Evolutionary conservation across 2,329 filamentous ascomycete species (phyloP).

Genomic region (Zalaria obscura): DNA sequence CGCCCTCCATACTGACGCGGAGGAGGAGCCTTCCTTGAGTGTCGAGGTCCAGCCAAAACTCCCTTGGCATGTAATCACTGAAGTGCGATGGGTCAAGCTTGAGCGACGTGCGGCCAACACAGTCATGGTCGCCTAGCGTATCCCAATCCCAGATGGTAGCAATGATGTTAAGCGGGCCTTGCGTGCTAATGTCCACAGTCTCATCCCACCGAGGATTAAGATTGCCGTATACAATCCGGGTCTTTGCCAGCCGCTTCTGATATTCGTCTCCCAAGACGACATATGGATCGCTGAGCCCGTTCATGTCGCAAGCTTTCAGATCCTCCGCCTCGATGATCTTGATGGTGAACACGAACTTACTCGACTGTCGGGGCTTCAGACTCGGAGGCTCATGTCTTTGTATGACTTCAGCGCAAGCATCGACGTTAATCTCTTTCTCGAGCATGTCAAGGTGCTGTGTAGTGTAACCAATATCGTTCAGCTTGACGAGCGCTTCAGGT

Average conservation of each 20-base stretch:
- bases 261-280: constrained; percentile 96
- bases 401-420: constrained; percentile 74
- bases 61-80: constrained; percentile 83
- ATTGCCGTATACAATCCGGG: constrained; percentile 76
- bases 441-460: constrained; percentile 84
- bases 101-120: constrained; percentile 87
- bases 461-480: constrained; percentile 95
- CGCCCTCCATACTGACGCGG: constrained; percentile 95
- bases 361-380: constrained; percentile 47
- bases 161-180: constrained; percentile 82
- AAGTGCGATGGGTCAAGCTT: constrained; percentile 98
- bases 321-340: constrained; percentile 98
- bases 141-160: constrained; percentile 98
- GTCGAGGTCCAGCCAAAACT: constrained; percentile 96
- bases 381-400: constrained; percentile 58
- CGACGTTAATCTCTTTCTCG: constrained; percentile 79
- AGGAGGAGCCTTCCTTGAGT: constrained; percentile 83
- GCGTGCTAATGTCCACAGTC: constrained; percentile 87
- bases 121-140: constrained; percentile 92
- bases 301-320: constrained; percentile 93
- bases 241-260: constrained; percentile 91
- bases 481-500: constrained; percentile 84
- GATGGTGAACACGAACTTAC: constrained; percentile 94
- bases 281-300: constrained; percentile 88
- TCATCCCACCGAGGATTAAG: constrained; percentile 96